Conservation (phyloP, 2,329 filamentous ascomycete species). For the Pseudocercospora macadamiae region DNA sequence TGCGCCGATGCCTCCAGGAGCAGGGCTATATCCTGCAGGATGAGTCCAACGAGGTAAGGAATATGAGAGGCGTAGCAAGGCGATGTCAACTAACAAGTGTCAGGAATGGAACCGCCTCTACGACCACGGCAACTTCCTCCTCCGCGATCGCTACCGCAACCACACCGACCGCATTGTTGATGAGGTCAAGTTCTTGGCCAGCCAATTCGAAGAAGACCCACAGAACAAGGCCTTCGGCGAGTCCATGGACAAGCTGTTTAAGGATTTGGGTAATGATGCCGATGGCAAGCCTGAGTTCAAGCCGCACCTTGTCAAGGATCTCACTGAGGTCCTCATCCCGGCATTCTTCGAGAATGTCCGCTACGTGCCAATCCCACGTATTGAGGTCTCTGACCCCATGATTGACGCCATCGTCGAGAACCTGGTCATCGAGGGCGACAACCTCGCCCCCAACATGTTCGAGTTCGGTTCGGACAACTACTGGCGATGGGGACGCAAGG, state of each 20-base stretch:
- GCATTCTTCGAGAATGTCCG: constrained; percentile 79
- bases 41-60: constrained; percentile 65
- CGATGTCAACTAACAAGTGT: background rate
- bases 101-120: constrained; percentile 67
- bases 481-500: constrained; percentile 92
- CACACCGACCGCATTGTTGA: constrained; percentile 87
- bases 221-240: constrained; percentile 81
- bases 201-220: constrained; percentile 86
- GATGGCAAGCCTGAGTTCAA: constrained; percentile 88
- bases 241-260: constrained; percentile 82
- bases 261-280: constrained; percentile 83
- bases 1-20: constrained; percentile 82
- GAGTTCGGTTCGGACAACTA: constrained; percentile 92
- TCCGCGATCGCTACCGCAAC: constrained; percentile 82
- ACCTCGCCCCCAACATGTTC: constrained; percentile 89
- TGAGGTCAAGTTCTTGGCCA: constrained; percentile 84
- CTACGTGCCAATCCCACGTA: constrained; percentile 90
- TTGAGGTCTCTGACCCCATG: constrained; percentile 84
- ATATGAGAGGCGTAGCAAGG: background rate
- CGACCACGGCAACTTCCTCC: constrained; percentile 80
- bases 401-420: constrained; percentile 93
- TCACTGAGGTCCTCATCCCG: constrained; percentile 85
- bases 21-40: constrained; percentile 91
- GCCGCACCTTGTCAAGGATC: constrained; percentile 85
- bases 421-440: constrained; percentile 91